Conservation (phyloP, 139 green algal genomes). For the Tetradesmus lagerheimii region DNA sequence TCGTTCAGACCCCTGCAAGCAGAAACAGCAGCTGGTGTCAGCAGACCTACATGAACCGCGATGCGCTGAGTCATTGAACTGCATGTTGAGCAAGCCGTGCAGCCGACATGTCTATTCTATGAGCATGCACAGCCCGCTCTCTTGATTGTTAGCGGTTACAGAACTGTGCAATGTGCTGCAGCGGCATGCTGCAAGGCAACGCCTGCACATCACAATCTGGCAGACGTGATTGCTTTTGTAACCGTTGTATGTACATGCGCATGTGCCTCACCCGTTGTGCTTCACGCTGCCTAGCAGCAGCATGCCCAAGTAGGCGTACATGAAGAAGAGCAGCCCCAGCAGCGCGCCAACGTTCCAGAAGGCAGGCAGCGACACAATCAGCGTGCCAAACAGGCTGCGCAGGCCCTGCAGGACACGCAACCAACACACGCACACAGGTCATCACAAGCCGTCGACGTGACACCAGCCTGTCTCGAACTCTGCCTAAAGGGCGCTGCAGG, state of each 20-base stretch:
- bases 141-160: no score
- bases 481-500: neutral
- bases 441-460: neutral
- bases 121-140: no score
- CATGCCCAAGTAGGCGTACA: constrained; percentile 85
- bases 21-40: neutral
- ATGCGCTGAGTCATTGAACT: no score
- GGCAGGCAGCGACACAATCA: constrained; percentile 82
- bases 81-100: no score
- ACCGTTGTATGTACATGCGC: no score
- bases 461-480: neutral
- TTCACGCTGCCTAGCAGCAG: constrained; percentile 70
- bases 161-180: no score
- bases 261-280: constrained; percentile 5
- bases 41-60: no score
- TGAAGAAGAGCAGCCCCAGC: constrained; percentile 83
- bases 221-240: no score
- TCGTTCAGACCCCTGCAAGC: constrained; percentile 60
- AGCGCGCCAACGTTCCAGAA: constrained; percentile 85
- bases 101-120: no score
- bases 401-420: constrained; percentile 35
- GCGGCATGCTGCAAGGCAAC: neutral
- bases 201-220: no score
- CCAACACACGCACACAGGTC: neutral
- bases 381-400: constrained; percentile 73